Percentiles rank a stretch among this genome's conserved stretches.
These are phyloP conservation scores for Yamadazyma sp. DNA, from an alignment of 1,139 yeast species.

Conservation along the genomic window DNA sequence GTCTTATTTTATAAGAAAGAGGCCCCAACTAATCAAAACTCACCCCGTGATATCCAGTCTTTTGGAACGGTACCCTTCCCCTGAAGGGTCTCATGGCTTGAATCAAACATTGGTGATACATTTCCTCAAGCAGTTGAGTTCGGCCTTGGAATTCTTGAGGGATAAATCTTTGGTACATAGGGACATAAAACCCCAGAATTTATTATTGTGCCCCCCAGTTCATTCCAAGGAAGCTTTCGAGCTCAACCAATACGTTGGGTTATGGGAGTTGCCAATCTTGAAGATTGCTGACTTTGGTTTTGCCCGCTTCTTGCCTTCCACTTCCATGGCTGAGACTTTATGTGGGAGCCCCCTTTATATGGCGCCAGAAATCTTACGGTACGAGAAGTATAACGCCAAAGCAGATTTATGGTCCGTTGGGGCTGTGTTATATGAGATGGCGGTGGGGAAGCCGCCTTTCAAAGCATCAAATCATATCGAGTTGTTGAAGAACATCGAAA, in stretches of 20 bases:
- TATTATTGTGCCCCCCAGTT: slow-evolving; percentile 73
- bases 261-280: slow-evolving; percentile 85
- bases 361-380: slow-evolving; percentile 96
- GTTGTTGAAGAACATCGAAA: slow-evolving; percentile 79
- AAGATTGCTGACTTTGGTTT: slow-evolving; percentile 98
- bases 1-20: slow-evolving; percentile 77
- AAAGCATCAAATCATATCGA: slow-evolving; percentile 92
- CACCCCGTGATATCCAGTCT: slow-evolving; percentile 80
- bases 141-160: slow-evolving; percentile 80
- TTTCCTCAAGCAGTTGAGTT: slow-evolving; percentile 81
- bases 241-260: slow-evolving; percentile 62
- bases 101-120: slow-evolving; percentile 78
- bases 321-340: slow-evolving; percentile 92
- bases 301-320: slow-evolving; percentile 88
- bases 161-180: slow-evolving; percentile 85
- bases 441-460: slow-evolving; percentile 93
- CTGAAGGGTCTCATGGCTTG: slow-evolving; percentile 73
- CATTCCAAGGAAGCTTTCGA: slow-evolving; percentile 62
- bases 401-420: slow-evolving; percentile 99
- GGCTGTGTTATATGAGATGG: slow-evolving; percentile 92
- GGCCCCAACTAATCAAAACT: slow-evolving; percentile 67
- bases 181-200: slow-evolving; percentile 92
- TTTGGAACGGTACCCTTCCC: slow-evolving; percentile 81
- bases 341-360: slow-evolving; percentile 97
- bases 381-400: slow-evolving; percentile 94